phyloP scores from a whole-genome alignment of 2,329 filamentous ascomycete species.

The Scedosporium dehoogii region DNA sequence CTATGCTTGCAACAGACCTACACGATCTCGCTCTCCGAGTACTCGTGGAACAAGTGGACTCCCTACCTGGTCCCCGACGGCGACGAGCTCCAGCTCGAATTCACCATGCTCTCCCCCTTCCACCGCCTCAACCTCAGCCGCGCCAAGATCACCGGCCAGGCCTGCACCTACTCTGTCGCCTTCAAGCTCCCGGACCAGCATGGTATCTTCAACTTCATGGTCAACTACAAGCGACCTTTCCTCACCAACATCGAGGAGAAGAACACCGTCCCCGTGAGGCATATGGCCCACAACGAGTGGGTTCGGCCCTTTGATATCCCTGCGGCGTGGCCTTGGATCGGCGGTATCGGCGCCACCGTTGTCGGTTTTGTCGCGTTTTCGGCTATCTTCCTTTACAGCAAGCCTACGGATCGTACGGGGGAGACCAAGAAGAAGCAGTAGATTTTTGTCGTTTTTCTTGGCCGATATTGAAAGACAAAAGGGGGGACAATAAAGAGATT shows the following conservation, averaged over 20 bases:
- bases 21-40: conserved; percentile 81
- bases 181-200: conserved; percentile 93
- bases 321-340: conserved; percentile 90
- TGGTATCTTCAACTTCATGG: conserved; percentile 95
- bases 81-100: conserved; percentile 85
- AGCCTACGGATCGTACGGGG: conserved; percentile 27
- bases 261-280: conserved; percentile 84
- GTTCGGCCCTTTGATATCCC: conserved; percentile 82
- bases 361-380: conserved; percentile 79
- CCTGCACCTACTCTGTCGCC: conserved; percentile 60
- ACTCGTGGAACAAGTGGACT: conserved; percentile 60
- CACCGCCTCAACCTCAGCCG: conserved; percentile 69
- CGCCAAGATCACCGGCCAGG: conserved; percentile 48
- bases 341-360: conserved; percentile 76
- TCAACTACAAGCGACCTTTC: conserved; percentile 96
- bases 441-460: background rate
- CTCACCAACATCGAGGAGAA: conserved; percentile 86
- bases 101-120: conserved; percentile 97
- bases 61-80: conserved; percentile 61
- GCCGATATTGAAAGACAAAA: background rate
- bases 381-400: conserved; percentile 72
- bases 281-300: conserved; percentile 97
- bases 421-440: conserved; percentile 39
- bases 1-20: conserved; percentile 49
- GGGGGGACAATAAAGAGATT: background rate